Conservation (phyloP, 768 basidiomycete genomes). For the Rhodotorula paludigena region DNA sequence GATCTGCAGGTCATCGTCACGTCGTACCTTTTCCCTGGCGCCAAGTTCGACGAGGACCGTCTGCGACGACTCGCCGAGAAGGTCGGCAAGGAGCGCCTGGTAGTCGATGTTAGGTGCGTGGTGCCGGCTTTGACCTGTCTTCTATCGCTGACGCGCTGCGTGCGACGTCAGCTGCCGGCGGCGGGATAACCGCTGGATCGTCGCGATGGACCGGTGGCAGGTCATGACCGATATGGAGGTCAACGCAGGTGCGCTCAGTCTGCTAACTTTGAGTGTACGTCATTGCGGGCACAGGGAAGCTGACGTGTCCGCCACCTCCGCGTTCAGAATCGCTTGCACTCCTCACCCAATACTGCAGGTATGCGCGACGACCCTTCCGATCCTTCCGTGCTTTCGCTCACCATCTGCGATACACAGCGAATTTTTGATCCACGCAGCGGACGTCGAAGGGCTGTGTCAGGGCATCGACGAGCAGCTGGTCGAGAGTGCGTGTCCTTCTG, state of each 20-base stretch:
- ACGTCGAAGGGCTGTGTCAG: constrained; percentile 93
- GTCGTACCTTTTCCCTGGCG: constrained; percentile 85
- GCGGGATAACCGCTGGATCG: constrained; percentile 71
- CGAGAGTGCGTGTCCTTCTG: constrained; percentile 53
- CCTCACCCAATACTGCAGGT: constrained; percentile 79
- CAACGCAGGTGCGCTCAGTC: constrained; percentile 57
- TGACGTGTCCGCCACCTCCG: constrained; percentile 11
- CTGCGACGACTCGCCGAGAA: constrained; percentile 59
- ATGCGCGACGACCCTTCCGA: background rate
- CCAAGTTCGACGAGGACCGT: constrained; percentile 68
- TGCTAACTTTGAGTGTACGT: background rate
- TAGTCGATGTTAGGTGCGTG: constrained; percentile 85
- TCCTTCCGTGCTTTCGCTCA: background rate
- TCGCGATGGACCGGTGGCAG: constrained; percentile 99
- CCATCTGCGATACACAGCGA: constrained; percentile 55
- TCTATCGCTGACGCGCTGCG: fast-evolving
- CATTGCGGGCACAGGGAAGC: background rate
- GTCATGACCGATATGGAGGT: constrained; percentile 92
- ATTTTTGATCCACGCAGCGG: constrained; percentile 94
- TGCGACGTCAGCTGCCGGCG: constrained; percentile 66
- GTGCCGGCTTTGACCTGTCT: background rate
- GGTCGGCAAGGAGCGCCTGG: constrained; percentile 78
- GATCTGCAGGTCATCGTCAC: constrained; percentile 83
- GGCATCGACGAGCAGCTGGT: constrained; percentile 92
- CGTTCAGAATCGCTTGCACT: constrained; percentile 66